Evolutionary conservation across 768 basidiomycete genomes (phyloP).

Genomic region (Leccinum subtestaceum): DNA sequence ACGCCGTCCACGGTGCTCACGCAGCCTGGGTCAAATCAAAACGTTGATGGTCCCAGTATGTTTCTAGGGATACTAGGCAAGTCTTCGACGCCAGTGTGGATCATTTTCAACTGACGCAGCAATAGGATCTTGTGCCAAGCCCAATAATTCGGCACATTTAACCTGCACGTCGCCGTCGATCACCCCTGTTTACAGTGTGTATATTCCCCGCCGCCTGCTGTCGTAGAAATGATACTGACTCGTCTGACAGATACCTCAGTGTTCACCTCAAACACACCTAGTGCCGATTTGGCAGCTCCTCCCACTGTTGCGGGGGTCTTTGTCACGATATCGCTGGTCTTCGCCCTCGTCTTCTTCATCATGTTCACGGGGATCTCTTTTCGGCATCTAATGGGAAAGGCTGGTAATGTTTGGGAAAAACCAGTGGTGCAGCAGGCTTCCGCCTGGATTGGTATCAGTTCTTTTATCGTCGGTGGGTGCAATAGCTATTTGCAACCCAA

Average conservation of each 20-base stretch:
- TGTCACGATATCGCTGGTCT: conserved; percentile 56
- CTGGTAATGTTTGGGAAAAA: conserved; percentile 48
- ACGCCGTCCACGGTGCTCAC: conserved; percentile 50
- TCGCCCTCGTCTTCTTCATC: conserved; percentile 62
- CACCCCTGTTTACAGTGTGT: conserved; percentile 61
- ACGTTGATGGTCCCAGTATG: conserved; percentile 64
- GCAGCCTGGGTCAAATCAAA: conserved; percentile 29
- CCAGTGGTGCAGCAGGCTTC: conserved; percentile 56
- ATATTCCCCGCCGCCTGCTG: neutral
- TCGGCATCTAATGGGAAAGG: conserved; percentile 59
- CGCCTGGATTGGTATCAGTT: conserved; percentile 74
- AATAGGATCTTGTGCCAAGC: conserved; percentile 65
- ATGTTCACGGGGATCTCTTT: conserved; percentile 64
- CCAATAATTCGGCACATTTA: conserved; percentile 44
- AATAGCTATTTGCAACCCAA: neutral
- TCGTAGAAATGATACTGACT: neutral
- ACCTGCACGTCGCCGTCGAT: conserved; percentile 57
- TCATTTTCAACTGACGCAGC: neutral
- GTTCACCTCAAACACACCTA: conserved; percentile 56
- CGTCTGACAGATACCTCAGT: conserved; percentile 54
- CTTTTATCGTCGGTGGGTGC: conserved; percentile 66
- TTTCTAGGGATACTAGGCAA: conserved; percentile 68
- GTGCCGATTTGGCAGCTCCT: conserved; percentile 56
- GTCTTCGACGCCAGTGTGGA: conserved; percentile 8
- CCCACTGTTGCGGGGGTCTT: conserved; percentile 59